phyloP scores from a whole-genome alignment of 2,329 filamentous ascomycete genomes.

The Penicillium italicum region DNA sequence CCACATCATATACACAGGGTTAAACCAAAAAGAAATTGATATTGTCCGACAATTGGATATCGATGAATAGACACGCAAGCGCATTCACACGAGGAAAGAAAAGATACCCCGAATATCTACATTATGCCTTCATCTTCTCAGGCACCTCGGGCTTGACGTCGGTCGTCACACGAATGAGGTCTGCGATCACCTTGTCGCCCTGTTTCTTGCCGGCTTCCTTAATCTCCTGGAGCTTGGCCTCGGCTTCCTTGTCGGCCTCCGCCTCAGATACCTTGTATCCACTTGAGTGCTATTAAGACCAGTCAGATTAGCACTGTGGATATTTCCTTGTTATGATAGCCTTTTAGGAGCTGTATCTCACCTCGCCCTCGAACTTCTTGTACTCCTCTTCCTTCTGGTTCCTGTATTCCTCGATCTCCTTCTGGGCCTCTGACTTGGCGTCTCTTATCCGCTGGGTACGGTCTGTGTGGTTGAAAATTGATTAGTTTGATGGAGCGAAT shows the following conservation, averaged over 20 bases:
- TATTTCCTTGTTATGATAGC: neutral
- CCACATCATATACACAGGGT: neutral
- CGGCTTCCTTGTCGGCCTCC: constrained; percentile 75
- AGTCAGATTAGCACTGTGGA: neutral
- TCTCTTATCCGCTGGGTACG: constrained; percentile 97
- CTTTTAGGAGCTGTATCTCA: constrained; percentile 32
- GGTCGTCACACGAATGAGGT: constrained; percentile 79
- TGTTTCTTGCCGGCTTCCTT: constrained; percentile 73
- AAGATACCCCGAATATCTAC: constrained; percentile 12
- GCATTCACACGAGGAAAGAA: constrained; percentile 18
- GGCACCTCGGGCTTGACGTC: constrained; percentile 72
- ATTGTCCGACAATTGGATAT: constrained; percentile 25
- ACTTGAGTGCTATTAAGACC: constrained; percentile 68
- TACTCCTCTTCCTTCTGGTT: constrained; percentile 89
- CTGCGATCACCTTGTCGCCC: constrained; percentile 73
- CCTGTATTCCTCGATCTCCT: constrained; percentile 93
- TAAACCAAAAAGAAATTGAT: constrained; percentile 12
- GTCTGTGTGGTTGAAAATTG: constrained; percentile 49
- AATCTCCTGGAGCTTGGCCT: constrained; percentile 78
- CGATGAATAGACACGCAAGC: constrained; percentile 23
- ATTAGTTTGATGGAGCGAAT: constrained; percentile 15
- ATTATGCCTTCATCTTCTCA: constrained; percentile 42
- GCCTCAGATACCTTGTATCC: constrained; percentile 81
- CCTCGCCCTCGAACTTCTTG: constrained; percentile 86
- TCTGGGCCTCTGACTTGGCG: constrained; percentile 92